A percentile compares a stretch with the other conserved stretches of the same genome.
Evolutionary conservation across 1,139 yeast genomes (phyloP).

Genomic region (Suhomyces anneliseae): DNA sequence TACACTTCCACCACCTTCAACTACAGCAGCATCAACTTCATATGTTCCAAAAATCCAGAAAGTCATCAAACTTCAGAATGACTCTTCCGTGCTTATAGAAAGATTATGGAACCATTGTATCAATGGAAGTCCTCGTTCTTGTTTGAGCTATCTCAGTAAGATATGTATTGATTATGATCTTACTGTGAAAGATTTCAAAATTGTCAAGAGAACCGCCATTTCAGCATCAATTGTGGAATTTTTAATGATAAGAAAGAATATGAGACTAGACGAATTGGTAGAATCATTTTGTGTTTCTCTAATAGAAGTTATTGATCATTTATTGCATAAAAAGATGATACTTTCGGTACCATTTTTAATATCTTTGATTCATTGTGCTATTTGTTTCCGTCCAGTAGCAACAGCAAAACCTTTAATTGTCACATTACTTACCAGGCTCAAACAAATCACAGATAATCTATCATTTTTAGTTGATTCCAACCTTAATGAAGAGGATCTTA

Average conservation of each 20-base stretch:
- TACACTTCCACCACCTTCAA: background rate
- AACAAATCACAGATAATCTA: slow-evolving; percentile 20
- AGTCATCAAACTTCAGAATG: slow-evolving; percentile 32
- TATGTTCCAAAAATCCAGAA: background rate
- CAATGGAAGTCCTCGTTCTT: slow-evolving; percentile 50
- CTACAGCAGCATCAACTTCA: too few relatives aligned
- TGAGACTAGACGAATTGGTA: slow-evolving; percentile 46
- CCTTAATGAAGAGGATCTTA: slow-evolving; percentile 36
- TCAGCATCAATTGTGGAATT: slow-evolving; percentile 35
- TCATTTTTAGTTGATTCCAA: slow-evolving; percentile 29
- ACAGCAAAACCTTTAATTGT: slow-evolving; percentile 34
- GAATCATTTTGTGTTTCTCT: slow-evolving; percentile 41
- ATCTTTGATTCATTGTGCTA: slow-evolving; percentile 51
- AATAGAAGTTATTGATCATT: slow-evolving; percentile 30
- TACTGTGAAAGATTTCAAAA: slow-evolving; percentile 27
- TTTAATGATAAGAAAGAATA: slow-evolving; percentile 41
- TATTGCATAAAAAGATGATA: slow-evolving; percentile 26
- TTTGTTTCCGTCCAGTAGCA: slow-evolving; percentile 60
- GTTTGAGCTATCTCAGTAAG: slow-evolving; percentile 50
- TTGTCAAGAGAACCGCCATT: slow-evolving; percentile 32
- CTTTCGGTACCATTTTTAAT: slow-evolving; percentile 55
- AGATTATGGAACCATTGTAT: slow-evolving; percentile 42
- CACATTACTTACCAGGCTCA: slow-evolving; percentile 19
- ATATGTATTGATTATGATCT: slow-evolving; percentile 42
- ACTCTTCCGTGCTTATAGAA: slow-evolving; percentile 37